A percentile compares a stretch with the other conserved stretches of the same genome.
phyloP scores from a whole-genome alignment of 2,329 filamentous ascomycete genomes.

The Colletotrichum paranaense region DNA sequence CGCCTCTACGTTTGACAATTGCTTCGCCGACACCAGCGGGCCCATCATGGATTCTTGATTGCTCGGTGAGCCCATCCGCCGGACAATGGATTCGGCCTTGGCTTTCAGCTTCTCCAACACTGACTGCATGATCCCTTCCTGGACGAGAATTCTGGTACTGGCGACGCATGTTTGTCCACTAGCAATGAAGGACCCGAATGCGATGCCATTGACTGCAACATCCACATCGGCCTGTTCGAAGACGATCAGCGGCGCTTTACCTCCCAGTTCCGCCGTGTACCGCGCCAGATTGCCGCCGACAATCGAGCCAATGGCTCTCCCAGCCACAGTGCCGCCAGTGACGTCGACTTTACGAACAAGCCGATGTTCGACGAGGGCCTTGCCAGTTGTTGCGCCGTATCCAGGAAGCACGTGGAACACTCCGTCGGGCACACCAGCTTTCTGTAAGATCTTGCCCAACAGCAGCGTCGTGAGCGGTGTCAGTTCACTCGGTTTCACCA shows the following conservation, averaged over 20 bases:
- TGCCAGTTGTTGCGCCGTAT: conserved; percentile 62
- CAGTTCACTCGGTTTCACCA: conserved; percentile 73
- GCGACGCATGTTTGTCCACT: conserved; percentile 73
- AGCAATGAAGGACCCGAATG: conserved; percentile 67
- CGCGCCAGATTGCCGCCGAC: conserved; percentile 75
- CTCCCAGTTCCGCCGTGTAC: conserved; percentile 78
- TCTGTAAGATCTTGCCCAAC: conserved; percentile 69
- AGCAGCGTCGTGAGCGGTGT: conserved; percentile 71
- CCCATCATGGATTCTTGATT: conserved; percentile 73
- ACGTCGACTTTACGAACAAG: conserved; percentile 76
- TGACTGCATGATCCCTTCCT: conserved; percentile 73
- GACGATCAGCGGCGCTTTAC: conserved; percentile 77
- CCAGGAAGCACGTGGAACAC: conserved; percentile 74
- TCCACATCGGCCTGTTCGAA: conserved; percentile 74
- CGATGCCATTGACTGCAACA: conserved; percentile 76
- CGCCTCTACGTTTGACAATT: conserved; percentile 75
- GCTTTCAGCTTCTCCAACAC: conserved; percentile 73
- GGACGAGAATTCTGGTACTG: conserved; percentile 80
- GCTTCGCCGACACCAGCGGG: conserved; percentile 68
- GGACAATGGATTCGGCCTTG: conserved; percentile 67
- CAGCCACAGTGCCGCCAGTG: conserved; percentile 79
- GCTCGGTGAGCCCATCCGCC: conserved; percentile 66
- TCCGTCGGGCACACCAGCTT: conserved; percentile 77
- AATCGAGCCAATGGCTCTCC: conserved; percentile 74
- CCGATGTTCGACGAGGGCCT: conserved; percentile 63